Evolutionary conservation across 2,329 filamentous ascomycete species (phyloP).

Genomic region (Botrytis galanthina): DNA sequence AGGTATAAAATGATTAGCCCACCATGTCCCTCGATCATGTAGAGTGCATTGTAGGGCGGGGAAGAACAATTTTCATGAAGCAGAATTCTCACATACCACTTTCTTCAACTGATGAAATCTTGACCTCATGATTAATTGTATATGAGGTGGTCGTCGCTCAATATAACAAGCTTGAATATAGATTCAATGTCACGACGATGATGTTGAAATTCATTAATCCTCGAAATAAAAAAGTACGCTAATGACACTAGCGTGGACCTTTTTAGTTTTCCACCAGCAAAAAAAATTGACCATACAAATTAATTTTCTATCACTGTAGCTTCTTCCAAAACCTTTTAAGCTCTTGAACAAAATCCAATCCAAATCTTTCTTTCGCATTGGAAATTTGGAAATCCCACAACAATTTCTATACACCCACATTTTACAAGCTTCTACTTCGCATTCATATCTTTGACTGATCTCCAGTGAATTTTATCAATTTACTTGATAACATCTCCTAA

Average conservation of each 20-base stretch:
- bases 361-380: conserved; percentile 5
- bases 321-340: background rate
- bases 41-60: background rate
- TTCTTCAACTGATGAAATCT: conserved; percentile 20
- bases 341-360: background rate
- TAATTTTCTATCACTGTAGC: conserved; percentile 4
- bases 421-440: background rate
- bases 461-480: background rate
- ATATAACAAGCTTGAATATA: background rate
- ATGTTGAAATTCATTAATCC: conserved; percentile 5
- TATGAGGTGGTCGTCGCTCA: conserved; percentile 8
- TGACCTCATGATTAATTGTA: conserved; percentile 18
- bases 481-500: background rate
- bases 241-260: conserved; percentile 6
- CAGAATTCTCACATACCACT: conserved; percentile 16
- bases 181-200: background rate
- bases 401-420: background rate
- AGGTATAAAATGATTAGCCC: background rate
- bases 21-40: background rate
- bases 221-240: conserved; percentile 14
- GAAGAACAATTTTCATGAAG: background rate
- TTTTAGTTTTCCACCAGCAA: conserved; percentile 13
- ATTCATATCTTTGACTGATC: background rate
- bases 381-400: background rate
- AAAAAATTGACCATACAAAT: conserved; percentile 16